Evolutionary conservation across 176 grass and related monocot species (phyloP), one percentile per base, ranked within the genome.

Genomic region (Tuctoria greenei): DNA sequence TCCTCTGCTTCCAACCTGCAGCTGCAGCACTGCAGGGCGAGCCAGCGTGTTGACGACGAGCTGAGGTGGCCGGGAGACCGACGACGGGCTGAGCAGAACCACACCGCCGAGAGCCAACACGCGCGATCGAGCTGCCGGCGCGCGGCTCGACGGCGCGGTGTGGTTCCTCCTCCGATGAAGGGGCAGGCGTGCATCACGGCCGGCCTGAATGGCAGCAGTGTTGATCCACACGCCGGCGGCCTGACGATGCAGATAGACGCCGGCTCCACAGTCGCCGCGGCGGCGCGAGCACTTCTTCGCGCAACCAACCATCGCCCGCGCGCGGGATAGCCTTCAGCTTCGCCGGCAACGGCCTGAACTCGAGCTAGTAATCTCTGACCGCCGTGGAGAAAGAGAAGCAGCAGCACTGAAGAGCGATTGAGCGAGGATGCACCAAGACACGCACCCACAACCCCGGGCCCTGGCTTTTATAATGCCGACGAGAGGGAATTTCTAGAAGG

Each of bases 401-500:
- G 13, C 5, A 44, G 16, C 39, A 16, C 3, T 4, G n/a, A n/a
- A n/a, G n/a, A n/a, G n/a, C n/a, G n/a, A n/a, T n/a, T n/a, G 42
- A 43, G 42, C 31, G 31, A 31, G 42, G 11, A 2, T 12, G 42
- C 42, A 27, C 8, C 72, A 60, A 62, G 39, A 40, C 61, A 6
- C 40, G 57, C 72, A 9, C 34, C 45, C 40, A 26, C 39, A 9
- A 4, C 1, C 15, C 16, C n/a, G n/a, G 23, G 5, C 31, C 39
- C 25, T 13, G n/a, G n/a, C 73, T 76, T 75, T 76, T 76, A 64
- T 76, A 76, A 49, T 8, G 15, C n/a, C n/a, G n/a, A 10, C 20
- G n/a, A 9, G 46, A n/a, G 45, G 45, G 45, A 16, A 31, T 1
- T 31, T 31, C 31, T 31, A 31, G 31, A 31, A 31, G 31, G 3